These are phyloP conservation scores for Candida coleopterorum DNA, from an alignment of 805 yeast genomes.

Conservation along the genomic window DNA sequence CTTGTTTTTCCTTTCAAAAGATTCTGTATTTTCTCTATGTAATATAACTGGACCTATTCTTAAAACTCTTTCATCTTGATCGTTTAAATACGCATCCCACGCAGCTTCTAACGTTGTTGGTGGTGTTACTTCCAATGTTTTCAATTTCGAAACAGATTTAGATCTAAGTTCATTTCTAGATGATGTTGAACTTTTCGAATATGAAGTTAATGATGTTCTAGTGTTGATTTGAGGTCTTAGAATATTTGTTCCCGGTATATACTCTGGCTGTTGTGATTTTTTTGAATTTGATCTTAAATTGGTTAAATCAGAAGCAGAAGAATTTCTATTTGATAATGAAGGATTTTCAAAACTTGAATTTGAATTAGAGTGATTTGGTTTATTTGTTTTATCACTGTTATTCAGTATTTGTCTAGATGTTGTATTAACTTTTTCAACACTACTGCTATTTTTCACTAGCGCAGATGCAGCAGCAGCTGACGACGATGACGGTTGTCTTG, in stretches of 20 bases:
- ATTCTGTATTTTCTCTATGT: slow-evolving; percentile 39
- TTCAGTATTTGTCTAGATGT: slow-evolving; percentile 39
- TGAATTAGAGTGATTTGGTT: slow-evolving; percentile 24
- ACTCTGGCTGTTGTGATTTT: slow-evolving; percentile 36
- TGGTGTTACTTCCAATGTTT: slow-evolving; percentile 38
- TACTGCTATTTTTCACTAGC: slow-evolving; percentile 1
- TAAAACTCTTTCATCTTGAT: slow-evolving; percentile 56
- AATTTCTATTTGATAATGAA: slow-evolving; percentile 16
- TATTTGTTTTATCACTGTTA: slow-evolving; percentile 36
- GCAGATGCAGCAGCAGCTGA: not conserved
- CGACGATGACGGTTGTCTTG: not conserved
- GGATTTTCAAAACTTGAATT: slow-evolving; percentile 17
- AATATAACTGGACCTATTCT: slow-evolving; percentile 53
- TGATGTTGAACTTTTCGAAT: slow-evolving; percentile 14
- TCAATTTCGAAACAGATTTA: slow-evolving; percentile 10
- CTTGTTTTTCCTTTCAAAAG: slow-evolving; percentile 51
- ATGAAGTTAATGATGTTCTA: slow-evolving; percentile 15
- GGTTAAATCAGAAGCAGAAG: slow-evolving; percentile 14
- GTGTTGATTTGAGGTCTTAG: slow-evolving; percentile 47
- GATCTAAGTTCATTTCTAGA: slow-evolving; percentile 12
- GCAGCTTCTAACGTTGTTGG: slow-evolving; percentile 51
- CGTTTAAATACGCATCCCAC: slow-evolving; percentile 52
- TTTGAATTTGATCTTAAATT: slow-evolving; percentile 17
- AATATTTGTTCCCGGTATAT: slow-evolving; percentile 57
- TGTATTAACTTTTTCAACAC: slow-evolving; percentile 20